A percentile compares a stretch with the other conserved stretches of the same genome.
Evolutionary conservation across 768 basidiomycete genomes (phyloP).

Genomic region (Amanita phalloides): DNA sequence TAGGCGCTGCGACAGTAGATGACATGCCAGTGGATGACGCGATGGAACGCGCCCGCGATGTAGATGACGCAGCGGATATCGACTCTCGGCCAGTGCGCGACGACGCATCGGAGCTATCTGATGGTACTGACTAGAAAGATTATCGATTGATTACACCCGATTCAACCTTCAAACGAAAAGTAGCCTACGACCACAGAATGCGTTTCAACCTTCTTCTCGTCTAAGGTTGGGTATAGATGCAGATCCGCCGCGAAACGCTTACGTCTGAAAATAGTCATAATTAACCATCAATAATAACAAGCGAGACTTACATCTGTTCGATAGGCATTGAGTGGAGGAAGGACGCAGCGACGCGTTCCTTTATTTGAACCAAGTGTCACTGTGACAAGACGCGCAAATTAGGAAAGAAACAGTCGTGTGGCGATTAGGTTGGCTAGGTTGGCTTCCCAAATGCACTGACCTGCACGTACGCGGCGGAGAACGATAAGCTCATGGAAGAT

Average conservation of each 20-base stretch:
- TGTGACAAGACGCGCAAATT: neutral
- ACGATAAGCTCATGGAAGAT: too few relatives aligned
- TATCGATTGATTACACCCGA: too few relatives aligned
- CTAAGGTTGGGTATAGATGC: conserved; percentile 23
- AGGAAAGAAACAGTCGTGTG: neutral
- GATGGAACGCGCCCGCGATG: neutral
- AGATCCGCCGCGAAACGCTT: conserved; percentile 20
- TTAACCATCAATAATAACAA: neutral
- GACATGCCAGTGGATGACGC: neutral
- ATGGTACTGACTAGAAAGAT: conserved; percentile 16
- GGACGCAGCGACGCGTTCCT: neutral
- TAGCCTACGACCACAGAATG: conserved; percentile 17
- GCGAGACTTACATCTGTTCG: conserved; percentile 21
- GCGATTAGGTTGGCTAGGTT: too few relatives aligned
- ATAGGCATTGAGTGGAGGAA: conserved; percentile 16
- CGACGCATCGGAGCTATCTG: conserved; percentile 11
- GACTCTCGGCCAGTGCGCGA: conserved; percentile 1
- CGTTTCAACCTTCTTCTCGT: conserved; percentile 11
- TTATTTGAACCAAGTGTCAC: neutral
- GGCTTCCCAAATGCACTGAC: too few relatives aligned
- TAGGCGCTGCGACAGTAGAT: neutral
- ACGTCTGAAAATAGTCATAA: conserved; percentile 14
- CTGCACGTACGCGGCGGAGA: too few relatives aligned
- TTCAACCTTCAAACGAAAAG: neutral
- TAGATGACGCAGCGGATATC: conserved; percentile 6